Percentiles rank a stretch among this genome's conserved stretches.
phyloP scores from a whole-genome alignment of 108 stramenopile genomes.

The Pseudonitzschia pungens region DNA sequence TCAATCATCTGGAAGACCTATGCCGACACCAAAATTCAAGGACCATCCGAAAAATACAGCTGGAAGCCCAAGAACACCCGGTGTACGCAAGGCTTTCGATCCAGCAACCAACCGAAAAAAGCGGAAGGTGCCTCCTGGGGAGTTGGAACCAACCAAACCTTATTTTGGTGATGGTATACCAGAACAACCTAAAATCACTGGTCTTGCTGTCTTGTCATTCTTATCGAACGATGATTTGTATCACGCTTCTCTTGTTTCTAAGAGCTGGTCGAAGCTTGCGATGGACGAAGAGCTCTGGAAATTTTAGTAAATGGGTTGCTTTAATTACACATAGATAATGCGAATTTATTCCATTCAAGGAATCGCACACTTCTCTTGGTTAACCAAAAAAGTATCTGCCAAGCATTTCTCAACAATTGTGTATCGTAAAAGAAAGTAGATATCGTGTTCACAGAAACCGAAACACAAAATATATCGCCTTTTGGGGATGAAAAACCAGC shows the following conservation, averaged over 20 bases:
- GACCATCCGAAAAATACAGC: constrained; percentile 8
- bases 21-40: background rate
- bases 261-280: constrained; percentile 60
- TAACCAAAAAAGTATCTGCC: too few species aligned
- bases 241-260: constrained; percentile 83
- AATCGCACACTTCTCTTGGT: too few species aligned
- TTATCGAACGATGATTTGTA: constrained; percentile 79
- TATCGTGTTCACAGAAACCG: too few species aligned
- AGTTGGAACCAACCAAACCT: constrained; percentile 39
- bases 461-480: too few species aligned
- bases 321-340: background rate
- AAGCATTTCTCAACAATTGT: too few species aligned
- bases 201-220: constrained; percentile 69
- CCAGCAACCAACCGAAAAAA: constrained; percentile 39
- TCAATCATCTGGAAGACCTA: constrained; percentile 2
- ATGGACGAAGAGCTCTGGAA: constrained; percentile 52
- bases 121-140: constrained; percentile 27
- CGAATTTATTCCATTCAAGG: background rate
- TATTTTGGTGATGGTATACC: constrained; percentile 58
- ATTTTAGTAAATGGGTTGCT: constrained; percentile 13
- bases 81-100: constrained; percentile 34
- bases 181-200: constrained; percentile 56
- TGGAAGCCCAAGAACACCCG: constrained; percentile 28
- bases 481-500: too few species aligned
- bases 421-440: too few species aligned